phyloP scores from a whole-genome alignment of 2,329 filamentous ascomycete species.

The Fusarium stilboides region DNA sequence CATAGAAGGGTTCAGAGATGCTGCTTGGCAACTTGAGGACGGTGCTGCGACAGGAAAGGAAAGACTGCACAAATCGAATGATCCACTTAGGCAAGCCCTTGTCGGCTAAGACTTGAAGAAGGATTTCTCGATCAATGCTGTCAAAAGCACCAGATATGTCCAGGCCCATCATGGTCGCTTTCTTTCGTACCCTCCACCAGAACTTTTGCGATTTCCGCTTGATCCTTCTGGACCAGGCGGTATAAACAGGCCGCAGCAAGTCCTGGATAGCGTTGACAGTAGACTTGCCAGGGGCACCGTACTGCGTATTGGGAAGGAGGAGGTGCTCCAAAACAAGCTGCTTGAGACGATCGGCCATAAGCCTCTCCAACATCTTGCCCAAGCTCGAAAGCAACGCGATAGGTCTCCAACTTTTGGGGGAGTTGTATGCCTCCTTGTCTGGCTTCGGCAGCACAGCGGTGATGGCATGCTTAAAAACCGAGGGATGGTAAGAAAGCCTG shows the following conservation, averaged over 20 bases:
- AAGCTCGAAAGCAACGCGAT: conserved; percentile 15
- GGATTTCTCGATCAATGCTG: neutral
- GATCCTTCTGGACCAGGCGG: neutral
- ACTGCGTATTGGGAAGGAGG: conserved; percentile 17
- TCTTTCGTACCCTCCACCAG: neutral
- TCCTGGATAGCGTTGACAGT: conserved; percentile 8
- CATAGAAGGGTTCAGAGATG: neutral
- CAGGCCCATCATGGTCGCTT: conserved; percentile 7
- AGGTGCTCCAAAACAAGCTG: neutral
- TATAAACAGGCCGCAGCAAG: neutral
- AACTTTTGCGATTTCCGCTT: neutral
- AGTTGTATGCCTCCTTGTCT: conserved; percentile 6
- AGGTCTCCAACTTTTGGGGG: conserved; percentile 22
- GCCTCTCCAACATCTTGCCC: conserved; percentile 22
- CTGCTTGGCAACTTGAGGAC: conserved; percentile 6
- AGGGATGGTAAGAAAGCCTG: conserved; percentile 8
- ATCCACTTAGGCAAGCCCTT: conserved; percentile 10
- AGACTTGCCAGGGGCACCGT: conserved; percentile 7
- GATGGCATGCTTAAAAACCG: conserved; percentile 11
- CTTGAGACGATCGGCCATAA: conserved; percentile 11
- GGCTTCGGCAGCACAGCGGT: conserved; percentile 21
- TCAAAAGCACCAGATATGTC: conserved; percentile 25
- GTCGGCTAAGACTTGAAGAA: conserved; percentile 6
- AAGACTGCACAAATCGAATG: conserved; percentile 8
- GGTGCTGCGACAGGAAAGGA: conserved; percentile 12